Evolutionary conservation across 257 asterid genomes (phyloP), one percentile per base, ranked within the genome.

Genomic region (Jasminum sambac): DNA sequence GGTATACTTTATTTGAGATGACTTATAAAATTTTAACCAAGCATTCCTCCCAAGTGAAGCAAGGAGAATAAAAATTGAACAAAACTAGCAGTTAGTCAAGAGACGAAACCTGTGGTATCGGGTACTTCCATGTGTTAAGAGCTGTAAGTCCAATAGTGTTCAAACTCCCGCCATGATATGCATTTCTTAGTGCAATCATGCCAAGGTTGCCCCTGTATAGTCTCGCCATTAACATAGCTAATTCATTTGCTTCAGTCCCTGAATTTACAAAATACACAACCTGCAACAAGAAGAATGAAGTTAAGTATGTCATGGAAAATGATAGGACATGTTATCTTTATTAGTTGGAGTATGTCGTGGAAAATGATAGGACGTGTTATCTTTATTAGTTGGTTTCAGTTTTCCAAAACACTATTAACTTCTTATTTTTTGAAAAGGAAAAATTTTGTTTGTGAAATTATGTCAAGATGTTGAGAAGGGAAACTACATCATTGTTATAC

Each of bases 111-210:
- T 93, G 98, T 62, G 97, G 96, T 80, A 90, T 90, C 0, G 95
- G 94, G 72, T 90, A 93, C 81, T 93, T 93, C 97, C 97, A 90
- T 10, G 96, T 87, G 84, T 81, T 91, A 26, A 94, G 96, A 38
- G 96, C 97, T 5, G 94, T 94, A 52, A 94, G 81, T 70, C 97
- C 98, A 69, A 89, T 85, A 11, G 98, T 91, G 73, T 84, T 91
- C 14, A 94, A 73, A 63, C 97, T 94, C 67, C 98, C 98, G 36
- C 98, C 98, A 77, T 94, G 98, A 82, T 94, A 94, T 6, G 98
- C 96, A 72, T 94, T 94, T 81, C 98, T 86, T 62, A 94, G 76
- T 57, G 96, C 97, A 69, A 94, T 81, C 95, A 94, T 85, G 59
- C 89, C 84, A 66, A 91, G 94, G 88, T 76, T 88, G 26, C 98